phyloP scores from a whole-genome alignment of 176 grass and related monocot genomes.

The Raddia guianensis region DNA sequence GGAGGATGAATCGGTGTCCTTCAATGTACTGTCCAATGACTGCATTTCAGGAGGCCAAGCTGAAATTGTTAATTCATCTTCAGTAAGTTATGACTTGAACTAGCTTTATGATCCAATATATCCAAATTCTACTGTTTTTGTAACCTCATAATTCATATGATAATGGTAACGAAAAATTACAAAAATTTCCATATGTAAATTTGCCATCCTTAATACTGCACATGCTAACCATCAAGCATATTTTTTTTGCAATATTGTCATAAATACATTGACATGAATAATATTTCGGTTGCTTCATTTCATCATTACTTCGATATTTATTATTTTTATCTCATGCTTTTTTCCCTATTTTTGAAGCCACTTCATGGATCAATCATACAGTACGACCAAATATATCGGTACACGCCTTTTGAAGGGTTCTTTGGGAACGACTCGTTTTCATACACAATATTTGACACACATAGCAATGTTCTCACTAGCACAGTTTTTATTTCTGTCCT shows the following conservation, averaged over 20 bases:
- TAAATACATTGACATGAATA: neutral
- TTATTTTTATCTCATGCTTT: conserved; percentile 29
- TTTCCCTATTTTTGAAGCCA: conserved; percentile 52
- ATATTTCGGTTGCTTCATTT: conserved; percentile 24
- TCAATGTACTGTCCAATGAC: conserved; percentile 75
- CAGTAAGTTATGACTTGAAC: conserved; percentile 47
- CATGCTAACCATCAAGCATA: neutral
- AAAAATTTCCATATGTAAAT: neutral
- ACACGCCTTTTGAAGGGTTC: conserved; percentile 79
- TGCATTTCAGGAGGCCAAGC: conserved; percentile 49
- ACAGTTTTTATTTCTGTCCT: conserved; percentile 67
- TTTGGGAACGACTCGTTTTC: conserved; percentile 75
- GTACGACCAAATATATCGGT: conserved; percentile 53
- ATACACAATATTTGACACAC: conserved; percentile 62
- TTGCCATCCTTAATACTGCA: neutral
- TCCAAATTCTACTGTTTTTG: neutral
- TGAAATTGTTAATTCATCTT: conserved; percentile 53
- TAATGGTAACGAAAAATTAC: neutral
- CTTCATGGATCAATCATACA: conserved; percentile 63
- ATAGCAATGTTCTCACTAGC: conserved; percentile 55
- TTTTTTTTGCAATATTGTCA: neutral
- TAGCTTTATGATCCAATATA: neutral
- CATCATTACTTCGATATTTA: neutral
- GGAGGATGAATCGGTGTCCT: conserved; percentile 71
- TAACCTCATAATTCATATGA: neutral